Percentiles rank a stretch among this genome's conserved stretches.
Conservation (phyloP, 495 filamentous ascomycete genomes). For the Podospora comata region DNA sequence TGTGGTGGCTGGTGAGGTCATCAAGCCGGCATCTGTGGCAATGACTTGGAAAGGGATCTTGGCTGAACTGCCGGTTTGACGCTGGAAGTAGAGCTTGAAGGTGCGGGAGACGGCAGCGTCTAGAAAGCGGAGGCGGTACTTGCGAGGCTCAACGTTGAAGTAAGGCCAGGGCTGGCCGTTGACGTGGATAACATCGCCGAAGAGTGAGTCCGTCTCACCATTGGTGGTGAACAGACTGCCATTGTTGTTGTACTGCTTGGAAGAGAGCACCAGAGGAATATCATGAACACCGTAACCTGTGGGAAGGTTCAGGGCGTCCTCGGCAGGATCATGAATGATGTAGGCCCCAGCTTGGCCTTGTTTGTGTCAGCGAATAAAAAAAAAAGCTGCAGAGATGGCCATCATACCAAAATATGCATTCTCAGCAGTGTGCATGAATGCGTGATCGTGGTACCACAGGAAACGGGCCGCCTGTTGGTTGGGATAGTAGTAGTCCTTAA, state of each 20-base stretch:
- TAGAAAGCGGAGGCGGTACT: conserved; percentile 54
- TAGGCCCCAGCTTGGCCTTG: conserved; percentile 47
- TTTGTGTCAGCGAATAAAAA: not conserved
- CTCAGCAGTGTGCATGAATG: conserved; percentile 43
- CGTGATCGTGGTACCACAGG: conserved; percentile 61
- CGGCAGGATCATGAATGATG: conserved; percentile 42
- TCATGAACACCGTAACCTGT: conserved; percentile 48
- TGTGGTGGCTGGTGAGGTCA: conserved; percentile 37
- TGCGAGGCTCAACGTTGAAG: conserved; percentile 54
- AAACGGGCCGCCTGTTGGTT: conserved; percentile 49
- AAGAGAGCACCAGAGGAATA: conserved; percentile 47
- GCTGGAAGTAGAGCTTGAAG: conserved; percentile 47
- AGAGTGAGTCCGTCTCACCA: conserved; percentile 43
- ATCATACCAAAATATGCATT: conserved; percentile 49
- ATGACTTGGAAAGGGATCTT: conserved; percentile 49
- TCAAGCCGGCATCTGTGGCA: conserved; percentile 50
- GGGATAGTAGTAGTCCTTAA: conserved; percentile 61
- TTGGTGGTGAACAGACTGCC: conserved; percentile 43
- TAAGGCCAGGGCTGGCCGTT: conserved; percentile 58
- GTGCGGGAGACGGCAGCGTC: conserved; percentile 48
- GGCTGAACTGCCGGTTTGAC: conserved; percentile 14
- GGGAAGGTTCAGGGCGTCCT: conserved; percentile 47
- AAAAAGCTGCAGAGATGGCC: not conserved
- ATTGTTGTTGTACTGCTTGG: conserved; percentile 49
- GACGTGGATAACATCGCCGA: conserved; percentile 55